These are phyloP conservation scores for Sindora glabra DNA, from an alignment of 306 rosid genomes.

Conservation along the genomic window DNA sequence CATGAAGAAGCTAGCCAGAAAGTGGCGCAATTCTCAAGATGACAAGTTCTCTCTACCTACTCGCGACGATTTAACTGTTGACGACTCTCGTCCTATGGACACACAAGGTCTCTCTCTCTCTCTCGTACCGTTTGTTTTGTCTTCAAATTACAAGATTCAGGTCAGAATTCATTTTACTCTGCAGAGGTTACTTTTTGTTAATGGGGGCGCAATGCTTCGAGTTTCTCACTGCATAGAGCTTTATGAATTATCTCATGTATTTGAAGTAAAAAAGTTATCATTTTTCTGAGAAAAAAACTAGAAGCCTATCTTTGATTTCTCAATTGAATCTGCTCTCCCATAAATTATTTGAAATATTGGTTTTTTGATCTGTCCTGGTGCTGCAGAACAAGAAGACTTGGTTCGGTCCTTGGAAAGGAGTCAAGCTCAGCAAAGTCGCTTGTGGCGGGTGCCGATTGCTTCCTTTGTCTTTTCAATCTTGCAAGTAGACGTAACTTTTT, in stretches of 20 bases:
- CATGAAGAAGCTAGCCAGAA: slow-evolving; percentile 66
- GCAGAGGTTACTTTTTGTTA: too few species aligned
- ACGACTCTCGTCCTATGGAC: slow-evolving; percentile 60
- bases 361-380: not conserved
- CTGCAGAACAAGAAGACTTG: slow-evolving; percentile 71
- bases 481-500: not conserved
- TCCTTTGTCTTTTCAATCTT: not conserved
- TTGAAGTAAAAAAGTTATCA: not conserved
- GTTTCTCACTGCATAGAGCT: too few species aligned
- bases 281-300: not conserved
- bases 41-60: slow-evolving; percentile 59
- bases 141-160: too few species aligned
- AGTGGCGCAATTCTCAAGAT: slow-evolving; percentile 32
- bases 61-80: slow-evolving; percentile 32
- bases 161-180: too few species aligned
- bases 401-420: slow-evolving; percentile 61
- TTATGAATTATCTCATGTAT: too few species aligned
- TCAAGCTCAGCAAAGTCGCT: slow-evolving; percentile 61
- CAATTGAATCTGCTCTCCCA: too few species aligned
- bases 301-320: not conserved
- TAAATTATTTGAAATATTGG: too few species aligned
- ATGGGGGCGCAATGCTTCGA: too few species aligned
- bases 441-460: slow-evolving; percentile 67
- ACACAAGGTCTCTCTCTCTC: slow-evolving; percentile 41
- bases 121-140: not conserved